Conservation (phyloP, 495 filamentous ascomycete species). For the Aspergillus kassunensis region DNA sequence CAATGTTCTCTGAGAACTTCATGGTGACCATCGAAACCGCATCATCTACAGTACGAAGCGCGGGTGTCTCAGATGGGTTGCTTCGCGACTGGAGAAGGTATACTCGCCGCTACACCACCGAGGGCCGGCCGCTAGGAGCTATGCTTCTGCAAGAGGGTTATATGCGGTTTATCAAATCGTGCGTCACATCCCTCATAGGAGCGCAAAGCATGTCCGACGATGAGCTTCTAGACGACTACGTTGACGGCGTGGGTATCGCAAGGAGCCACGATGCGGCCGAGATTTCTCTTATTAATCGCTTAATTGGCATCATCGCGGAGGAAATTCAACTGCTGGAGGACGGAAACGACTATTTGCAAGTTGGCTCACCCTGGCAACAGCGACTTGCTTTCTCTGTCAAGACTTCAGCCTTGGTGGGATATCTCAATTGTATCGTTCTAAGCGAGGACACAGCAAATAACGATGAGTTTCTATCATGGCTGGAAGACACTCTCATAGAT, state of each 20-base stretch:
- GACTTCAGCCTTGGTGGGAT: slow-evolving; percentile 73
- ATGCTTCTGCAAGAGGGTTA: slow-evolving; percentile 85
- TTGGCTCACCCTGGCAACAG: slow-evolving; percentile 84
- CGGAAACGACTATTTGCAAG: slow-evolving; percentile 79
- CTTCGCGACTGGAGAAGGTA: slow-evolving; percentile 78
- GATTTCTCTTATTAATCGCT: slow-evolving; percentile 54
- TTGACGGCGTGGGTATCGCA: slow-evolving; percentile 48
- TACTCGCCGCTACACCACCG: slow-evolving; percentile 72
- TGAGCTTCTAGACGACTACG: slow-evolving; percentile 73
- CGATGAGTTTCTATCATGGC: slow-evolving; percentile 80
- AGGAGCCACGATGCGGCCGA: slow-evolving; percentile 42
- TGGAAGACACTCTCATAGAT: slow-evolving; percentile 74
- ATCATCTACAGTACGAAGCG: slow-evolving; percentile 76
- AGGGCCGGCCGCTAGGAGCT: slow-evolving; percentile 79
- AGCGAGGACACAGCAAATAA: slow-evolving; percentile 75
- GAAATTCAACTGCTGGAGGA: slow-evolving; percentile 85
- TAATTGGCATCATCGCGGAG: slow-evolving; percentile 71
- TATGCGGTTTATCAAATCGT: slow-evolving; percentile 76
- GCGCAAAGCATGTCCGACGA: slow-evolving; percentile 53
- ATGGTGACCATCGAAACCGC: slow-evolving; percentile 79
- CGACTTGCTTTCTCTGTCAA: slow-evolving; percentile 81
- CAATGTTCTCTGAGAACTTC: slow-evolving; percentile 76
- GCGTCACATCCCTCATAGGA: slow-evolving; percentile 65
- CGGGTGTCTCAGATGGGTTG: slow-evolving; percentile 40
- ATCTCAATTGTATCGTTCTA: slow-evolving; percentile 75